Evolutionary conservation across 352 stramenopile genomes (phyloP).

Genomic region (Phytophthora pistaciae): DNA sequence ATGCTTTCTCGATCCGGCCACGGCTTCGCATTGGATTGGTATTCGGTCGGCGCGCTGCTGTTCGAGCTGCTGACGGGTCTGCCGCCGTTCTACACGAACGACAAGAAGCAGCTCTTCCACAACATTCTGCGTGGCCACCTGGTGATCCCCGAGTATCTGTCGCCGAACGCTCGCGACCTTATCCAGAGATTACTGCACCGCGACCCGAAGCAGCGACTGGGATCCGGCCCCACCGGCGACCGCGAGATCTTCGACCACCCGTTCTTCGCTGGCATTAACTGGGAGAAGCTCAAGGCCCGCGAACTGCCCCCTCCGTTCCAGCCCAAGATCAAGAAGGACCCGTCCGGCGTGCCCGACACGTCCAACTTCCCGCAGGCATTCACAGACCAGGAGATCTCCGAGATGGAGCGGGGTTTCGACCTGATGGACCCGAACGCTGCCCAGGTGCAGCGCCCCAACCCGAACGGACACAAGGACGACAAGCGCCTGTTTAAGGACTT

Average conservation of each 20-base stretch:
- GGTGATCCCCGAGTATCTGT: constrained; percentile 84
- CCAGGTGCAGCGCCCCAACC: constrained; percentile 66
- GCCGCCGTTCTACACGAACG: constrained; percentile 89
- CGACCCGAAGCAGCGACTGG: constrained; percentile 84
- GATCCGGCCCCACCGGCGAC: constrained; percentile 76
- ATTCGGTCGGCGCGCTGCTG: constrained; percentile 79
- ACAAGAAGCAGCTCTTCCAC: constrained; percentile 92
- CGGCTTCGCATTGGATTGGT: constrained; percentile 89
- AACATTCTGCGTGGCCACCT: constrained; percentile 89
- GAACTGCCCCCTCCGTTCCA: constrained; percentile 87
- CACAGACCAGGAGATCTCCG: constrained; percentile 88
- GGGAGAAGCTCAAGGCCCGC: constrained; percentile 82
- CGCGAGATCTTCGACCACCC: constrained; percentile 86
- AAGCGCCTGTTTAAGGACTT: constrained; percentile 88
- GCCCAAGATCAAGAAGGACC: constrained; percentile 83
- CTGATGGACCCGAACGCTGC: constrained; percentile 63
- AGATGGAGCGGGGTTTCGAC: constrained; percentile 86
- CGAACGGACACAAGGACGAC: constrained; percentile 72
- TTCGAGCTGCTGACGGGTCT: constrained; percentile 88
- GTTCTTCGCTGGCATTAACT: constrained; percentile 90
- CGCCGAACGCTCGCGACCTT: constrained; percentile 75
- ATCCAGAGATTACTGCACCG: constrained; percentile 84
- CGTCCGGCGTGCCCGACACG: constrained; percentile 78
- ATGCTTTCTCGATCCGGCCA: constrained; percentile 86
- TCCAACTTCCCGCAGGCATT: constrained; percentile 90